These are phyloP conservation scores for Phytophthora megakarya DNA, from an alignment of 352 stramenopile species.

Conservation along the genomic window DNA sequence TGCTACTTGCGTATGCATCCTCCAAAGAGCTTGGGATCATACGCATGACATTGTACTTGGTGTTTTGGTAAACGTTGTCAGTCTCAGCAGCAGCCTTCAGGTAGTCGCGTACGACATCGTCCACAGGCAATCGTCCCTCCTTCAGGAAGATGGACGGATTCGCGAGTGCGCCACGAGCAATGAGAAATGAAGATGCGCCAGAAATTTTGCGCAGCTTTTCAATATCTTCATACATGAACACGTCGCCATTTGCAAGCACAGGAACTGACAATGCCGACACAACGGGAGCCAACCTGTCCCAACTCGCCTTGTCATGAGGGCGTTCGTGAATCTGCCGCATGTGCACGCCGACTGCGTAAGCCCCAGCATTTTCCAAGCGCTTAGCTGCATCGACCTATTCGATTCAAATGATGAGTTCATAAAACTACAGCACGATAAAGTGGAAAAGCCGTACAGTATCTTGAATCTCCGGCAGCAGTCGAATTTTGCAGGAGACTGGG, in stretches of 20 bases:
- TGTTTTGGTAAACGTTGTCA: slow-evolving; percentile 91
- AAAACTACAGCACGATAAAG: neutral
- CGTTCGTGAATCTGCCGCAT: slow-evolving; percentile 69
- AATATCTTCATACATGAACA: slow-evolving; percentile 81
- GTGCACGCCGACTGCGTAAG: slow-evolving; percentile 74
- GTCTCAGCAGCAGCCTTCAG: slow-evolving; percentile 74
- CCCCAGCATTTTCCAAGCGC: slow-evolving; percentile 66
- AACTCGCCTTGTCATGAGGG: slow-evolving; percentile 69
- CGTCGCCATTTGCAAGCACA: slow-evolving; percentile 89
- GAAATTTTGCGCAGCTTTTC: slow-evolving; percentile 61
- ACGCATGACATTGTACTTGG: slow-evolving; percentile 90
- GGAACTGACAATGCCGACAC: slow-evolving; percentile 78
- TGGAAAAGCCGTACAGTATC: slow-evolving; percentile 53
- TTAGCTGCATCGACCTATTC: slow-evolving; percentile 69
- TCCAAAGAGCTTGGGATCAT: slow-evolving; percentile 80
- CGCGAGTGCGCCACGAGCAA: slow-evolving; percentile 78
- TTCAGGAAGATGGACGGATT: slow-evolving; percentile 87
- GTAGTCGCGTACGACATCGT: slow-evolving; percentile 73
- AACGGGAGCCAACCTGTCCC: slow-evolving; percentile 68
- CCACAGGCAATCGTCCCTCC: slow-evolving; percentile 63
- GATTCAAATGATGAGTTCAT: neutral
- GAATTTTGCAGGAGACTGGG: slow-evolving; percentile 90
- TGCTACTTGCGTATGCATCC: slow-evolving; percentile 35
- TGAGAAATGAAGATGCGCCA: slow-evolving; percentile 76
- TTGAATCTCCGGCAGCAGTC: slow-evolving; percentile 64